Evolutionary conservation across 2,329 filamentous ascomycete genomes (phyloP).

Genomic region (Thermothelomyces thermophilus): DNA sequence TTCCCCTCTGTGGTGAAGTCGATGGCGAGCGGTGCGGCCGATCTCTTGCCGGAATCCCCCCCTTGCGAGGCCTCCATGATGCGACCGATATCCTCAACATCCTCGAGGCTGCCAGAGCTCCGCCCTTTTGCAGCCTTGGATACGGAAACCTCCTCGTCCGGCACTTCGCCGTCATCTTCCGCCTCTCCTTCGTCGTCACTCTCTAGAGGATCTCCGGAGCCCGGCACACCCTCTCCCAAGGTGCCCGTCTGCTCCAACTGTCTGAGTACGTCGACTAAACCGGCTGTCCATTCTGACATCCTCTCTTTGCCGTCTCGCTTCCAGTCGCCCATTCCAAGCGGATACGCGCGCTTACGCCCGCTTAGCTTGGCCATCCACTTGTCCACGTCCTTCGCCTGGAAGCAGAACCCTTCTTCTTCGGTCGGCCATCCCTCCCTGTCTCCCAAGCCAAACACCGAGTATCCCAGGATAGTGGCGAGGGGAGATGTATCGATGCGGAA

Average conservation of each 20-base stretch:
- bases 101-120: conserved; percentile 52
- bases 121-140: conserved; percentile 37
- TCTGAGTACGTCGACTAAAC: conserved; percentile 63
- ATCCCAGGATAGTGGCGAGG: conserved; percentile 68
- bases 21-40: conserved; percentile 57
- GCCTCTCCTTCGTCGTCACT: conserved; percentile 70
- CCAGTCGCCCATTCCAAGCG: conserved; percentile 79
- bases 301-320: conserved; percentile 64
- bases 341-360: conserved; percentile 76
- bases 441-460: conserved; percentile 90
- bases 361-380: conserved; percentile 97
- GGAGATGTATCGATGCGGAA: conserved; percentile 92
- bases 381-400: conserved; percentile 83
- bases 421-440: conserved; percentile 89
- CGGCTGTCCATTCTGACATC: conserved; percentile 70
- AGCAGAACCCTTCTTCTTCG: conserved; percentile 85
- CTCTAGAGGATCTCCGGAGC: conserved; percentile 77
- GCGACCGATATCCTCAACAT: conserved; percentile 76
- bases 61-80: conserved; percentile 48
- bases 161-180: conserved; percentile 50
- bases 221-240: conserved; percentile 60
- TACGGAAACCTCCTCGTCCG: conserved; percentile 43
- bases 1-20: conserved; percentile 76
- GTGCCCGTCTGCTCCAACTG: conserved; percentile 55
- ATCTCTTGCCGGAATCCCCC: conserved; percentile 28